phyloP scores from a whole-genome alignment of 495 filamentous ascomycete species.

The Aspergillus affinis region DNA sequence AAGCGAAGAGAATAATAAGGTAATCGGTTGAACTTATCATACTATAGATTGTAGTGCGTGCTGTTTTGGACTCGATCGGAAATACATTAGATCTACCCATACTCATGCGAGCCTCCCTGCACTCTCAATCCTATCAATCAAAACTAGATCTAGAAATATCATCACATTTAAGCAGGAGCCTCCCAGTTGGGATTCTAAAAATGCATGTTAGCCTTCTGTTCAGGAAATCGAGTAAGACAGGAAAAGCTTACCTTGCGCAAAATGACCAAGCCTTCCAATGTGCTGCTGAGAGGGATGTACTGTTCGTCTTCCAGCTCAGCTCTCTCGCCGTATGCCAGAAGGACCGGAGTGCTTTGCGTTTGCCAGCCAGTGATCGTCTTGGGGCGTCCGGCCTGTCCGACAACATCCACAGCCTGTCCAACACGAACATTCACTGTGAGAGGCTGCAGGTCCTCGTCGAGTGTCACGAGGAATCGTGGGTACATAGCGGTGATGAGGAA shows the following conservation, averaged over 20 bases:
- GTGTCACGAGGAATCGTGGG: constrained; percentile 90
- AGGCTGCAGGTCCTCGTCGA: constrained; percentile 92
- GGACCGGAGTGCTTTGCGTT: constrained; percentile 95
- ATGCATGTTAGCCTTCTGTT: constrained; percentile 25
- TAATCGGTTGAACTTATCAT: neutral
- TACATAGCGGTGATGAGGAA: constrained; percentile 98
- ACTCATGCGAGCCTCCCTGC: constrained; percentile 20
- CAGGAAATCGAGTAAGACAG: neutral
- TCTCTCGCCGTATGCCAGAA: constrained; percentile 88
- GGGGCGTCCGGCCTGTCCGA: constrained; percentile 92
- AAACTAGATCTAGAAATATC: constrained; percentile 21
- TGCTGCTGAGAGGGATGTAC: constrained; percentile 87
- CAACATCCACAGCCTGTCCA: constrained; percentile 96
- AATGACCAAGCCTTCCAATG: constrained; percentile 91
- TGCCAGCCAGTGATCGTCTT: constrained; percentile 99
- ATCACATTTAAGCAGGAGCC: constrained; percentile 35
- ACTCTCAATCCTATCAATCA: constrained; percentile 22
- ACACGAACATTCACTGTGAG: constrained; percentile 95
- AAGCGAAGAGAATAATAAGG: constrained; percentile 8
- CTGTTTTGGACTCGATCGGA: constrained; percentile 37
- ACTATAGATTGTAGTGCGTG: neutral
- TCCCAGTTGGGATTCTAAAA: constrained; percentile 56
- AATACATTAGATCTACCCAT: constrained; percentile 41
- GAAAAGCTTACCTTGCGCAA: constrained; percentile 77
- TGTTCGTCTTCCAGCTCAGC: constrained; percentile 98